Evolutionary conservation across 495 filamentous ascomycete genomes (phyloP).

Genomic region (Penicillium riverlandense): DNA sequence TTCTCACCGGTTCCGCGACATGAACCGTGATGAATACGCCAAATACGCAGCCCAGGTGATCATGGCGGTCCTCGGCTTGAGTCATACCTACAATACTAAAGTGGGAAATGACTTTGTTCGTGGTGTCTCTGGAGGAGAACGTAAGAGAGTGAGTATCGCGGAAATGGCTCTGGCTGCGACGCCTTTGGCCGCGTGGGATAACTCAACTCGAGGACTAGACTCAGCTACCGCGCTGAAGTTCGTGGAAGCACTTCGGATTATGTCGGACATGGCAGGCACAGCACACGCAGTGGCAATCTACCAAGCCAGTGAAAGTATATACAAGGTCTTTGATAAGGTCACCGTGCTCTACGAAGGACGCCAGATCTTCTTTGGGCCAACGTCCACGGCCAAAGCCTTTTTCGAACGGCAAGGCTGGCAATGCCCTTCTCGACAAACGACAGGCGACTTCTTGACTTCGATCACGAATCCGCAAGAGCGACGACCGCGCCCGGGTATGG

Average conservation of each 20-base stretch:
- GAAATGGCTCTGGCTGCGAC: constrained; percentile 60
- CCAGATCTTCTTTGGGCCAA: constrained; percentile 55
- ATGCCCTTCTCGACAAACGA: constrained; percentile 50
- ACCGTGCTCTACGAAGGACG: constrained; percentile 53
- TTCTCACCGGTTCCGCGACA: no score
- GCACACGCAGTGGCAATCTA: constrained; percentile 72
- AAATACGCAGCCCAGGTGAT: constrained; percentile 44
- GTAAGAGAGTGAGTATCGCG: constrained; percentile 54
- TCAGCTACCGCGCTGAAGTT: constrained; percentile 70
- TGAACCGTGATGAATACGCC: constrained; percentile 32
- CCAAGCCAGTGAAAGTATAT: constrained; percentile 77
- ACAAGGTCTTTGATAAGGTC: constrained; percentile 54
- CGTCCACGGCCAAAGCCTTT: constrained; percentile 46
- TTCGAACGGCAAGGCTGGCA: constrained; percentile 51
- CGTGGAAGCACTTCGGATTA: constrained; percentile 58
- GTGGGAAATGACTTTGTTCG: constrained; percentile 43
- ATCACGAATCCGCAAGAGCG: constrained; percentile 59
- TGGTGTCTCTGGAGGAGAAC: constrained; percentile 78
- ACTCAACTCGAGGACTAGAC: constrained; percentile 77
- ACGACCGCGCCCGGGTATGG: constrained; percentile 47
- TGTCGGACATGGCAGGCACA: constrained; percentile 63
- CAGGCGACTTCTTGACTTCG: constrained; percentile 64
- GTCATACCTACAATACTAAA: constrained; percentile 44
- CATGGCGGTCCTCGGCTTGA: constrained; percentile 51
- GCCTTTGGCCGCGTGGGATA: constrained; percentile 72